phyloP scores from a whole-genome alignment of 345 rosid genomes.

The Lepidium africanum region DNA sequence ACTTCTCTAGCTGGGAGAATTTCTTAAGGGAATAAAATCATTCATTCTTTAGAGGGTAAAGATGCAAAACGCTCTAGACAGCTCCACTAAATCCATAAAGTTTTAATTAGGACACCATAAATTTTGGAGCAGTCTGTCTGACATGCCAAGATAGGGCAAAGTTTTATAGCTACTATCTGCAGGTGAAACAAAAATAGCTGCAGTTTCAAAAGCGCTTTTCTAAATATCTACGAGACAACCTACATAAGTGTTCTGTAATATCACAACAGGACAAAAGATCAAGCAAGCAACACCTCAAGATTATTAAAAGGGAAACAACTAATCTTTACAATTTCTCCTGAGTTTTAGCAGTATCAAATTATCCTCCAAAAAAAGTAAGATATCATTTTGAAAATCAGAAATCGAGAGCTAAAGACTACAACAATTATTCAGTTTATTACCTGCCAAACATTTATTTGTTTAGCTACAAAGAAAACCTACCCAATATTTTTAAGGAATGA shows the following conservation, averaged over 20 bases:
- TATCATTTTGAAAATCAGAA: not conserved
- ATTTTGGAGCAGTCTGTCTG: not conserved
- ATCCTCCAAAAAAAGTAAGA: not conserved
- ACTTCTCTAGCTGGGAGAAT: too few species aligned
- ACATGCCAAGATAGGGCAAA: not conserved
- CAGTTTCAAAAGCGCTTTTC: not conserved
- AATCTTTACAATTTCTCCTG: not conserved
- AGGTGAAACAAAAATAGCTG: not conserved
- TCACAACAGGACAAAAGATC: not conserved
- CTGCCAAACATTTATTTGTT: not conserved
- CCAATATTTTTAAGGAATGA: conserved; percentile 70
- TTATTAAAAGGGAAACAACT: not conserved
- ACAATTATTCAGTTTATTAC: not conserved
- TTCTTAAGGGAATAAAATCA: not conserved
- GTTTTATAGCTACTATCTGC: not conserved
- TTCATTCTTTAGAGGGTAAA: not conserved
- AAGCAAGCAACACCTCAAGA: not conserved
- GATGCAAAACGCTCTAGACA: not conserved
- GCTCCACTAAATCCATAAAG: not conserved
- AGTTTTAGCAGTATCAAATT: too few species aligned
- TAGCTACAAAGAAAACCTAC: conserved; percentile 36
- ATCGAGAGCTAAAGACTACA: not conserved
- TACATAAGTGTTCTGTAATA: not conserved
- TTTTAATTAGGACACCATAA: not conserved
- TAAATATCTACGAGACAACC: not conserved